Evolutionary conservation across 2,329 filamentous ascomycete species (phyloP).

Genomic region (Cytospora piceae): DNA sequence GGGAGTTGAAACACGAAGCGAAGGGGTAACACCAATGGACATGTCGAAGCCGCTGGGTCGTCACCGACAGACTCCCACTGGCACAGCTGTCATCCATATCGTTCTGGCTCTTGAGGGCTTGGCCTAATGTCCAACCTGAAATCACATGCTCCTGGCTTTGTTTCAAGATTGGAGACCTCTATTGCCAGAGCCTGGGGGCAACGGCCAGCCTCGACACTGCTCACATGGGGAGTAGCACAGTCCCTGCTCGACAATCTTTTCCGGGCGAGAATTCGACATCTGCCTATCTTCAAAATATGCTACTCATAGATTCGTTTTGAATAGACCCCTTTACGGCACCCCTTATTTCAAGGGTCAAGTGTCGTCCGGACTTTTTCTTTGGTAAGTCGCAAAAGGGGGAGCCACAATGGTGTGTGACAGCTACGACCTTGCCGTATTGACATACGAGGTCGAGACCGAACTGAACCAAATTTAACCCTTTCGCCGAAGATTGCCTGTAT

Average conservation of each 20-base stretch:
- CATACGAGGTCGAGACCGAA: constrained; percentile 9
- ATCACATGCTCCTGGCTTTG: not conserved
- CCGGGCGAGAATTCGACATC: not conserved
- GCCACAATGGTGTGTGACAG: constrained; percentile 3
- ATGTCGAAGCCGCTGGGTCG: not conserved
- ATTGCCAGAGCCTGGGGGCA: not conserved
- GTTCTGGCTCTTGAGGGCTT: not conserved
- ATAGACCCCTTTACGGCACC: not conserved
- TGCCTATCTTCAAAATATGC: not conserved
- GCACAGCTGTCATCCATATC: not conserved
- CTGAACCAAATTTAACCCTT: not conserved
- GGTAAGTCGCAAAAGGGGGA: not conserved
- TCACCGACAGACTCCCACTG: not conserved
- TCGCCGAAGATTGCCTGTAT: not conserved
- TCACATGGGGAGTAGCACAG: not conserved
- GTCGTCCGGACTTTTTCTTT: not conserved
- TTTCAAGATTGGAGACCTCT: not conserved
- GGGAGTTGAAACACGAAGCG: not conserved
- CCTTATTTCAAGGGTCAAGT: not conserved
- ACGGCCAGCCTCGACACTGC: not conserved
- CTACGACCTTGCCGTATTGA: constrained; percentile 10
- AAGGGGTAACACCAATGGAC: not conserved
- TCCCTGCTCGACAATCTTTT: not conserved
- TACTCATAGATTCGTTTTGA: not conserved
- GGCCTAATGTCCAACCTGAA: not conserved